These are phyloP conservation scores for Maudiozyma humilis DNA, from an alignment of 1,139 yeast genomes.

Conservation along the genomic window DNA sequence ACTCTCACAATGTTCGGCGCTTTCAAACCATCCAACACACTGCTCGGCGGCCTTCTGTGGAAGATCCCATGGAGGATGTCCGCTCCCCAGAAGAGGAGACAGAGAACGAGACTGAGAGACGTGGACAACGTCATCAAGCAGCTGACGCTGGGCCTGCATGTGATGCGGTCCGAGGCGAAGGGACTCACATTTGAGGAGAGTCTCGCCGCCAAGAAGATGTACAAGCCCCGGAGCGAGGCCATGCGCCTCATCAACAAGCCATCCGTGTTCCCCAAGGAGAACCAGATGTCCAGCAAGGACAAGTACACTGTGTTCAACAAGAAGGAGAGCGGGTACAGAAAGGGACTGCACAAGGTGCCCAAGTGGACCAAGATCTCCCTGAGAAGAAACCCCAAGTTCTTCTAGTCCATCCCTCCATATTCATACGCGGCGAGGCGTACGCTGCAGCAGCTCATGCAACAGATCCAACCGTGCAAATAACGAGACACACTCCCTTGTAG, in stretches of 20 bases:
- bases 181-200: constrained; percentile 48
- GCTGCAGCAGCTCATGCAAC: too few species aligned
- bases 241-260: constrained; percentile 25
- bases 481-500: neutral
- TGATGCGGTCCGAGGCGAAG: constrained; percentile 36
- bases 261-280: constrained; percentile 61
- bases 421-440: too few species aligned
- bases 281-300: constrained; percentile 70
- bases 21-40: constrained; percentile 54
- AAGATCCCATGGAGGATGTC: constrained; percentile 74
- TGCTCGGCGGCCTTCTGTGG: constrained; percentile 84
- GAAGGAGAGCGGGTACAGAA: constrained; percentile 70
- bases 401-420: constrained; percentile 37
- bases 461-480: neutral
- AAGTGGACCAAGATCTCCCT: constrained; percentile 83
- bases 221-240: constrained; percentile 21
- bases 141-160: constrained; percentile 53
- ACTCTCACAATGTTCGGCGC: constrained; percentile 81
- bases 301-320: constrained; percentile 83
- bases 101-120: constrained; percentile 67
- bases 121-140: constrained; percentile 76
- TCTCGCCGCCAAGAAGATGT: constrained; percentile 30
- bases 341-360: constrained; percentile 78
- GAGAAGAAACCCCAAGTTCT: constrained; percentile 73
- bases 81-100: constrained; percentile 69